A percentile compares a stretch with the other conserved stretches of the same genome.
These are phyloP conservation scores for Trifolium repens DNA, from an alignment of 306 rosid species.

Conservation along the genomic window DNA sequence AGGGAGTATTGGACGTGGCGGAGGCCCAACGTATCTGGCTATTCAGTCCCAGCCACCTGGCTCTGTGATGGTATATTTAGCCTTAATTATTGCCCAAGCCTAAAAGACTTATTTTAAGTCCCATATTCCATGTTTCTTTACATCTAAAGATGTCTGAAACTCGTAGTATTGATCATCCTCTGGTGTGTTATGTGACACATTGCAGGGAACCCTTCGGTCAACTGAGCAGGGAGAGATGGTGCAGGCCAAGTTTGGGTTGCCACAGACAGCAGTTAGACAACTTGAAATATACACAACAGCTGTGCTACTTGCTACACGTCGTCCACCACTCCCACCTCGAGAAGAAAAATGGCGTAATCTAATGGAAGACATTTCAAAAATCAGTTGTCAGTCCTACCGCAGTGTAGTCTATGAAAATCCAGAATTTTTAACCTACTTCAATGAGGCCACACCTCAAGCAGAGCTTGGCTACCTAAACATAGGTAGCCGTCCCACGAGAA, in stretches of 20 bases:
- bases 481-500: conserved; percentile 89
- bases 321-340: conserved; percentile 84
- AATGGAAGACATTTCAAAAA: conserved; percentile 86
- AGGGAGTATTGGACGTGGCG: conserved; percentile 97
- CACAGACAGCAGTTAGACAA: conserved; percentile 89
- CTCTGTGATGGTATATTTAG: conserved; percentile 75
- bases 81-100: not conserved
- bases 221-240: conserved; percentile 98
- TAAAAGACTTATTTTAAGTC: not conserved
- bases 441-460: conserved; percentile 93
- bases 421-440: conserved; percentile 83
- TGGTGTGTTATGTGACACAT: not conserved
- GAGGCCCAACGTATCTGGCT: conserved; percentile 95
- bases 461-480: conserved; percentile 97
- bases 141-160: conserved; percentile 6
- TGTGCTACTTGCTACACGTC: conserved; percentile 82
- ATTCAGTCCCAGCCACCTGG: conserved; percentile 99
- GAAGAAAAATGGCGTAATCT: conserved; percentile 86
- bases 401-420: conserved; percentile 82
- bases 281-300: conserved; percentile 95
- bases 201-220: conserved; percentile 83
- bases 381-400: conserved; percentile 76
- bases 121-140: not conserved
- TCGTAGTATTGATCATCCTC: not conserved
- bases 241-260: conserved; percentile 88